These are phyloP conservation scores for Myriosclerotinia scirpicola DNA, from an alignment of 2,329 filamentous ascomycete species.

Conservation along the genomic window DNA sequence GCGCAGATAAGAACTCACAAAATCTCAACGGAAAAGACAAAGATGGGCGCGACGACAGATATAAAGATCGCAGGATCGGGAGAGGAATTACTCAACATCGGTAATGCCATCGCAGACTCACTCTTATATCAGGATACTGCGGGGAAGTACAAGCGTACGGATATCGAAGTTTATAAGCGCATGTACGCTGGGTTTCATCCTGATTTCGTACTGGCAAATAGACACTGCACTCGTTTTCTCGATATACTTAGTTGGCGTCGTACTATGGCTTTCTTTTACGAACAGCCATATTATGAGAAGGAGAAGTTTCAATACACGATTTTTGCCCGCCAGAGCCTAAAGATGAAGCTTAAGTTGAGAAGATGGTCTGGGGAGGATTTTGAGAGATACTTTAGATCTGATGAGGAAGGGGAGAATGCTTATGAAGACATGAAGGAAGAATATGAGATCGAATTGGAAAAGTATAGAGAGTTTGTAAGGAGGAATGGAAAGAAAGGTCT, in stretches of 20 bases:
- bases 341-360: conserved; percentile 5
- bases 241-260: conserved; percentile 16
- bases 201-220: conserved; percentile 5
- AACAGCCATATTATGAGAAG: conserved; percentile 15
- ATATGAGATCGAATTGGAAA: conserved; percentile 9
- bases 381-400: conserved; percentile 7
- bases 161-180: conserved; percentile 14
- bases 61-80: conserved; percentile 6
- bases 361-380: conserved; percentile 16
- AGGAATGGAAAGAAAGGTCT: background rate
- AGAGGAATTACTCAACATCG: conserved; percentile 8
- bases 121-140: conserved; percentile 13
- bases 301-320: conserved; percentile 10
- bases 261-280: conserved; percentile 21
- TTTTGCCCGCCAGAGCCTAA: conserved; percentile 12
- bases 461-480: background rate
- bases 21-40: conserved; percentile 11
- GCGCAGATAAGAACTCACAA: conserved; percentile 10
- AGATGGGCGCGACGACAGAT: background rate
- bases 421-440: conserved; percentile 17
- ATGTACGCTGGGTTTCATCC: conserved; percentile 21
- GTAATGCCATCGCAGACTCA: conserved; percentile 10
- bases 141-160: conserved; percentile 16
- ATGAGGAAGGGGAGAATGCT: conserved; percentile 1
- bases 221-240: conserved; percentile 11